These are phyloP conservation scores for Lanzia echinophila DNA, from an alignment of 2,329 filamentous ascomycete species.

Conservation along the genomic window DNA sequence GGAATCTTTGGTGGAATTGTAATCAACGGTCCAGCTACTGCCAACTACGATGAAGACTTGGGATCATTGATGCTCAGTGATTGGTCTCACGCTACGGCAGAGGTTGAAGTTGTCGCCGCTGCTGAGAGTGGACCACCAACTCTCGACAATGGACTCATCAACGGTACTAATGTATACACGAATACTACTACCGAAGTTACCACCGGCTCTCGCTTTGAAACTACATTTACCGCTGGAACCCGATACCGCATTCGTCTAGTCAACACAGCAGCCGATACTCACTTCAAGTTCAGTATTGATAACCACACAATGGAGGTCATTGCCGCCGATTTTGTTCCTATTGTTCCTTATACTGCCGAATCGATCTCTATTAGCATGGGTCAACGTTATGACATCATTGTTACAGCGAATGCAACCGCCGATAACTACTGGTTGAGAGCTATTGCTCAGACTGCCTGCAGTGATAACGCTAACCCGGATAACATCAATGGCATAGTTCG, in stretches of 20 bases:
- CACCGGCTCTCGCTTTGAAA: conserved; percentile 16
- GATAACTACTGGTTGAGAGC: conserved; percentile 52
- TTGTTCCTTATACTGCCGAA: conserved; percentile 12
- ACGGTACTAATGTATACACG: conserved; percentile 13
- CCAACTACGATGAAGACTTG: conserved; percentile 55
- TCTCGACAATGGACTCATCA: conserved; percentile 28
- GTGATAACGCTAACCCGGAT: conserved; percentile 47
- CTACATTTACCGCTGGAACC: conserved; percentile 33
- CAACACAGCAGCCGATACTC: conserved; percentile 35
- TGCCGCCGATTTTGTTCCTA: conserved; percentile 51
- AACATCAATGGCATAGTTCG: conserved; percentile 41
- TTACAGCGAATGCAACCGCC: conserved; percentile 40
- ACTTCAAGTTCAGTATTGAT: conserved; percentile 42
- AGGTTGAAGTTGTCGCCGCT: conserved; percentile 14
- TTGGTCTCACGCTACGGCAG: conserved; percentile 25
- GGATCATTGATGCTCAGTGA: conserved; percentile 39
- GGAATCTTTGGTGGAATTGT: conserved; percentile 54
- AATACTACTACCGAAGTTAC: not conserved
- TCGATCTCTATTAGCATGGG: conserved; percentile 44
- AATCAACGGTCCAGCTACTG: conserved; percentile 52
- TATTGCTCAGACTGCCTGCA: conserved; percentile 47
- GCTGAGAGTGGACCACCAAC: conserved; percentile 19
- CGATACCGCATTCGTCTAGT: conserved; percentile 41
- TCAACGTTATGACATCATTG: conserved; percentile 38
- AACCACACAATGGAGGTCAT: conserved; percentile 51